Evolutionary conservation across 2,329 filamentous ascomycete species (phyloP).

Genomic region (Xylaria multiplex): DNA sequence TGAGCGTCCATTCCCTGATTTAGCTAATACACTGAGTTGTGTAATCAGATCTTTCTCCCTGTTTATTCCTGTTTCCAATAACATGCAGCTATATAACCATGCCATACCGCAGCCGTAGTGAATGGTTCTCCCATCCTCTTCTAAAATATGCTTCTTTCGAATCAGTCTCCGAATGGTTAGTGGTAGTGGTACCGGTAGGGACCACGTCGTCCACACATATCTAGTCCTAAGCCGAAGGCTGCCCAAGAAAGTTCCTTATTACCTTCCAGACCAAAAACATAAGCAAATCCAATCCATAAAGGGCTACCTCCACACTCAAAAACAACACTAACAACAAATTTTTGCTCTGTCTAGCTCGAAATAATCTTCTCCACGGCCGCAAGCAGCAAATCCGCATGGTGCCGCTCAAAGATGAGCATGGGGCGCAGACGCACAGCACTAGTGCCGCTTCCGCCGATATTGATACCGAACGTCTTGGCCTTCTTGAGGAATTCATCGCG

Average conservation of each 20-base stretch:
- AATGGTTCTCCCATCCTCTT: slow-evolving; percentile 1
- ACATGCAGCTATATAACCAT: not conserved
- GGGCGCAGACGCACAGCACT: slow-evolving; percentile 81
- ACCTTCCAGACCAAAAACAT: not conserved
- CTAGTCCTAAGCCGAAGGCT: not conserved
- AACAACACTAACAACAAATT: not conserved
- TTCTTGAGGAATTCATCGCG: slow-evolving; percentile 81
- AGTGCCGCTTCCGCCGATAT: slow-evolving; percentile 85
- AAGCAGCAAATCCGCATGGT: slow-evolving; percentile 86
- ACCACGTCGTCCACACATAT: not conserved
- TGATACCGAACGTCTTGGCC: slow-evolving; percentile 83
- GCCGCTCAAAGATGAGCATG: slow-evolving; percentile 92
- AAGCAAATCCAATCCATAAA: not conserved
- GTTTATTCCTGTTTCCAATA: slow-evolving; percentile 11
- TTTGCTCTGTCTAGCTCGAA: slow-evolving; percentile 50
- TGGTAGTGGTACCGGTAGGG: not conserved
- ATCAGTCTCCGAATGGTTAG: not conserved
- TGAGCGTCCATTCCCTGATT: slow-evolving; percentile 14
- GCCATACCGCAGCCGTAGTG: not conserved
- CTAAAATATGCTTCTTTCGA: slow-evolving; percentile 1
- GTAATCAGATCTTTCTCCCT: slow-evolving; percentile 14
- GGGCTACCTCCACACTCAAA: too few species aligned
- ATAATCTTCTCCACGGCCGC: slow-evolving; percentile 81
- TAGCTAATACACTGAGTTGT: slow-evolving; percentile 6
- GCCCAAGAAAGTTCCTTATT: not conserved